Base-by-base conservation (phyloP, 305 asterid species). In the Fraxinus latifolia region DNA sequence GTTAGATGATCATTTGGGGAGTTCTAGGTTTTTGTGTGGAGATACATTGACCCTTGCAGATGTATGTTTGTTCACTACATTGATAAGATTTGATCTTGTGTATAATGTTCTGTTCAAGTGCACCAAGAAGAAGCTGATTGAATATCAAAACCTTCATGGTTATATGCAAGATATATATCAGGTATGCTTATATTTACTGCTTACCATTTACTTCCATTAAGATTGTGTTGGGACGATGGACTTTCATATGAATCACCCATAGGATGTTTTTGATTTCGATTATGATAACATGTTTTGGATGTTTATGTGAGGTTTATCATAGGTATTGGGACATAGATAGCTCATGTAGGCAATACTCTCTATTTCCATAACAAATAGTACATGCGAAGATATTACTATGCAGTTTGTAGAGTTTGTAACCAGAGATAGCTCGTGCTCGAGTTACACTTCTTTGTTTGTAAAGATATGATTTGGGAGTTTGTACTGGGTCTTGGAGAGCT, bases 21-120 rank as follows among this genome's bases (percentile, higher is more conserved):
- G 84, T 0, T 73, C 55, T 0, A 90, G 97, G 87, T 94, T 89
- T 84, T 81, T 94, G 85, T 95, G 98, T 85, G 97, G 97, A 25
- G 91, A 90, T 79, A 76, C 85, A 34, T 78, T 94, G 80, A 94
- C 97, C 8, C 94, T 95, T 53, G 93, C 98, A 50, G 98, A 95
- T 82, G 93, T 93, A 81, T 95, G 97, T 77, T 86, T 94, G 88
- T 95, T 95, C 76, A 93, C 98, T 3, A 94, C 98, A 4, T 89
- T 95, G 91, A 84, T 95, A 80, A 85, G 99, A 83, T 95, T 95
- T 80, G 99, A 95, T 87, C 84, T 86, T 5, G 98, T 88, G 5
- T 95, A 95, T 87, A 92, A 93, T 79, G 95, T 93, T 33, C 89
- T 95, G 53, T 94, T 95, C 92, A 93, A 92, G 89, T 95, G 98